Evolutionary conservation across 2,329 filamentous ascomycete genomes (phyloP), one percentile per base, ranked within the genome.

Genomic region (Apiospora malaysiana): DNA sequence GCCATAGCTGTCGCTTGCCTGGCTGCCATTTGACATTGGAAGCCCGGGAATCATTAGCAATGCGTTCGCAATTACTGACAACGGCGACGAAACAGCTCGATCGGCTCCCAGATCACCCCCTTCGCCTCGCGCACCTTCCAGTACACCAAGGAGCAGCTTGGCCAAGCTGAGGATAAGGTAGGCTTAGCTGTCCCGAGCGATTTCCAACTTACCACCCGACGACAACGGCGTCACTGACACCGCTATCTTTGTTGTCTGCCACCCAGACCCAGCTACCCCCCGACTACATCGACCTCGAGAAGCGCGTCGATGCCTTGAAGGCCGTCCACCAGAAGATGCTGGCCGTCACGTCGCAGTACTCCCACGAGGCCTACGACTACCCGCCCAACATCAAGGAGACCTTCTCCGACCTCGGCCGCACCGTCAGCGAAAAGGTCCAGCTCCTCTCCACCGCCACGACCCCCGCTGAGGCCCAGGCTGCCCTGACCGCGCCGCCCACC

Each of bases 211-310:
- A 27, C 5, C 32, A 23, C 32, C 14, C 56, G 2, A 23, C 32
- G 18, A 40, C 56, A 16, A 23, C 68, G 8, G 18, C 25, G 32
- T 49, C 69, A 68, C 68, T 66, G 49, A 51, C 37, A 45, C 49
- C 51, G 45, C 45, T 27, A 18, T 59, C 16, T 63, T 40, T 40
- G 9, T 63, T 66, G 4, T 45, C 67, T n/a, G 47, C 72, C 72
- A 67, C 68, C 45, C 77, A 97, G 94, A 99, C 96, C 74, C 93
- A 98, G 85, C 93, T 99, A 59, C 96, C 96, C 65, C 92, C 95
- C 76, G 96, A 98, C 84, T 99, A 99, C 84, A 93, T 98, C 81
- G 95, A 98, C 83, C 92, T 99, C 73, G 96, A 99, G 90, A 98
- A 98, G 89, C 92, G 95, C 76, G 94, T 98, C 79, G 96, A 99